A percentile compares a stretch with the other conserved stretches of the same genome.
phyloP scores from a whole-genome alignment of 345 rosid species.

The Aegle marmelos region DNA sequence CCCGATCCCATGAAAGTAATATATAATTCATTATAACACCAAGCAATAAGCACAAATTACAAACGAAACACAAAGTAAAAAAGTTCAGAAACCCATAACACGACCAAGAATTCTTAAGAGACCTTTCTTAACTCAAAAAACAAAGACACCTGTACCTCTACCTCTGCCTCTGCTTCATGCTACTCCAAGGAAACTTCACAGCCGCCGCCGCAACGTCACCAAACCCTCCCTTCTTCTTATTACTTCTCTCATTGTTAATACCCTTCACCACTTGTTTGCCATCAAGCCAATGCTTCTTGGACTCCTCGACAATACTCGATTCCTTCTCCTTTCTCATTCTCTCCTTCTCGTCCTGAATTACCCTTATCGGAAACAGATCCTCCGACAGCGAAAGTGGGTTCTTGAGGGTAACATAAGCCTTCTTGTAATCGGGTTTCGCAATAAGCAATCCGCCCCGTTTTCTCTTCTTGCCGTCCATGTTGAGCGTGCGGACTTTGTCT shows the following conservation, averaged over 20 bases:
- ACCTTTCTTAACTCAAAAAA: not conserved
- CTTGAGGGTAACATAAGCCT: slow-evolving; percentile 72
- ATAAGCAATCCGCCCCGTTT: slow-evolving; percentile 70
- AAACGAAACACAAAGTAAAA: not conserved
- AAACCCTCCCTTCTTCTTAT: slow-evolving; percentile 13
- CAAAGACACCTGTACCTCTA: not conserved
- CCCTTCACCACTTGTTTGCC: slow-evolving; percentile 36
- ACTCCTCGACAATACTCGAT: slow-evolving; percentile 64
- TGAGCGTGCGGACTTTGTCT: slow-evolving; percentile 78
- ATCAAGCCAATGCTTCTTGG: slow-evolving; percentile 83
- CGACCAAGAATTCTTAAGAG: not conserved
- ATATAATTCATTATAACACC: not conserved
- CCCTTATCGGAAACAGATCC: slow-evolving; percentile 59
- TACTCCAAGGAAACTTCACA: slow-evolving; percentile 74
- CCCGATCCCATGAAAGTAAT: not conserved
- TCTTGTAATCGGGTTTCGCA: slow-evolving; percentile 89
- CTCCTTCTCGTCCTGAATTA: slow-evolving; percentile 62
- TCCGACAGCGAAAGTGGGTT: slow-evolving; percentile 63
- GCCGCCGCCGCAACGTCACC: slow-evolving; percentile 17
- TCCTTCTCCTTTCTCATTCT: slow-evolving; percentile 46
- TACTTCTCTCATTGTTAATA: slow-evolving; percentile 12
- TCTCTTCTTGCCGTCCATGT: slow-evolving; percentile 96
- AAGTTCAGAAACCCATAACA: not conserved
- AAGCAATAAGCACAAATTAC: not conserved
- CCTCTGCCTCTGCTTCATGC: slow-evolving; percentile 51